Percentiles rank a stretch among this genome's conserved stretches.
Conservation (phyloP, 2,329 filamentous ascomycete genomes). For the Pyricularia pennisetigena region DNA sequence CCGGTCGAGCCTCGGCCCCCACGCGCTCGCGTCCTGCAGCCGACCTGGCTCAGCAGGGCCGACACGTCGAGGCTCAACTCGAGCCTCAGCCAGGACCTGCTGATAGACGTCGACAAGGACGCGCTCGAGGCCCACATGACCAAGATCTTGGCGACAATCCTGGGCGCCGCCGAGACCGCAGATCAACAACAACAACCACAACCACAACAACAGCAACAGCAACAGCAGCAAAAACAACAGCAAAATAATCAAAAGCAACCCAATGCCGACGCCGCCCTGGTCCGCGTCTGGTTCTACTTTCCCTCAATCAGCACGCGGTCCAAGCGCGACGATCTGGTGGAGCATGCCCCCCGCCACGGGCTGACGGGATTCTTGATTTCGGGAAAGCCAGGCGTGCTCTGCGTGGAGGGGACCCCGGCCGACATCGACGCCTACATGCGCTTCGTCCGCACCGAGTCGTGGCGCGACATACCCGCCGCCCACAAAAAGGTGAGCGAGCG, state of each 20-base stretch:
- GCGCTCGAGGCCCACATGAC: background rate
- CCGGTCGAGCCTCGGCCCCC: background rate
- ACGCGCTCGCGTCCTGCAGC: background rate
- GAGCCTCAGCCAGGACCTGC: background rate
- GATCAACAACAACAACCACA: too few relatives aligned
- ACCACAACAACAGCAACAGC: too few relatives aligned
- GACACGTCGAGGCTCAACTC: background rate
- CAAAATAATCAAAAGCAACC: too few relatives aligned
- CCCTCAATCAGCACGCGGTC: background rate
- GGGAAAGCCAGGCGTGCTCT: background rate
- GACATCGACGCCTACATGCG: background rate
- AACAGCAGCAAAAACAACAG: too few relatives aligned
- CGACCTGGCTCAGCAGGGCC: background rate
- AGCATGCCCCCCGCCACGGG: background rate
- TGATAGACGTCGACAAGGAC: background rate
- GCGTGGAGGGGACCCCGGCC: background rate
- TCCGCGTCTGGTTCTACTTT: background rate
- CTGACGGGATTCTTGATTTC: background rate
- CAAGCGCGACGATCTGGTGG: background rate
- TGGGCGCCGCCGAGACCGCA: background rate
- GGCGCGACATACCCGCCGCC: background rate
- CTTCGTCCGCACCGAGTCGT: background rate
- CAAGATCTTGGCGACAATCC: background rate
- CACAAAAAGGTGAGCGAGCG: background rate
- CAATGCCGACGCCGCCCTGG: too few relatives aligned